Evolutionary conservation across 306 rosid species (phyloP), one percentile per base, ranked within the genome.

Genomic region (Vigna nakashimae): DNA sequence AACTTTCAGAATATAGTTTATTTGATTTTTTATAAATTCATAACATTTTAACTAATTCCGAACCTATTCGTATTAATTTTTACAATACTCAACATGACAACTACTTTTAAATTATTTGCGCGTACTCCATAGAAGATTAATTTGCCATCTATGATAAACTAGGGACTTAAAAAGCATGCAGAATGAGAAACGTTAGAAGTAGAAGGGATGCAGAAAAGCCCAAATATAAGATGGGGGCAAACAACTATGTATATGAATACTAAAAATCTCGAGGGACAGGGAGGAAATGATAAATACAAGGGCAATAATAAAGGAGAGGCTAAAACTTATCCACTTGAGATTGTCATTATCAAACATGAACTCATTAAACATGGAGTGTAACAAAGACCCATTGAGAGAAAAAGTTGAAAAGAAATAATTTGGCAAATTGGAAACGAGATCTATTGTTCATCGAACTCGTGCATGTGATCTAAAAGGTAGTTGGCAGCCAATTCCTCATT

Each of bases 401-500:
- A 73, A 69, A 22, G 63, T 50, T 14, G 15, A 69, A 18, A 34
- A 32, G 48, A 84, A 72, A 69, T 77, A 28, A 73, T 69, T 68
- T 62, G 16, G 9, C 53, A 32, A 66, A 53, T 30, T 14, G 51
- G 22, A 63, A 18, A 22, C 56, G 32, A 38, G 26, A 59, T 28
- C 48, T 43, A 68, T 88, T 87, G 82, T 66, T 91, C 97, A 22
- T 90, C 93, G 62, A 90, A 90, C 83, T 92, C 96, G 42, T 92
- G 91, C 76, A 87, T 89, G 77, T 92, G 96, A 87, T 92, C 94
- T 68, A 90, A 70, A 63, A 92, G 94, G 68, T 89, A 92, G 88
- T 92, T 92, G 17, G 97, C 97, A 68, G 96, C 96, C 88, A 92
- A 74, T 78, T 92, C 97, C 86, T 92, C 97, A 16, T 89, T 89